Percentiles rank a stretch among this genome's conserved stretches.
Conservation (phyloP, 495 filamentous ascomycete species). For the Neurospora tetraspora region DNA sequence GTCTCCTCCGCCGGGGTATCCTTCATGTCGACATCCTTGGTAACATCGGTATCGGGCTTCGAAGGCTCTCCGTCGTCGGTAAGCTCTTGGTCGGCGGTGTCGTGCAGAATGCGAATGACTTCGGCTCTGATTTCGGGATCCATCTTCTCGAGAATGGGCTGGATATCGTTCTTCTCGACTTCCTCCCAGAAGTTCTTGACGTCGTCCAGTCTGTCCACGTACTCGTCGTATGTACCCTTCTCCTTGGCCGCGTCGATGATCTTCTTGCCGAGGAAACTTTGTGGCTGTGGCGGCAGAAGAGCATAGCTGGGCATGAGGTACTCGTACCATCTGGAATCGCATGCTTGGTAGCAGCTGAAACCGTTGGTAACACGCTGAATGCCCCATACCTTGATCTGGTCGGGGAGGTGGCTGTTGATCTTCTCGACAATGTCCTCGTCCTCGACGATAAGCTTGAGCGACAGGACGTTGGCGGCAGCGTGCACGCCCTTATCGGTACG, state of each 20-base stretch:
- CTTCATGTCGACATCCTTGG: constrained; percentile 6
- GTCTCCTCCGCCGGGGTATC: constrained; percentile 2
- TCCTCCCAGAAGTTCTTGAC: constrained; percentile 72
- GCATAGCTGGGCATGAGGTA: constrained; percentile 88
- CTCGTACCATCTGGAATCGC: constrained; percentile 91
- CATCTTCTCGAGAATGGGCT: constrained; percentile 54
- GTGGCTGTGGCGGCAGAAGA: constrained; percentile 84
- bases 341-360: constrained; percentile 87
- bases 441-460: constrained; percentile 90
- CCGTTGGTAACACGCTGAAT: constrained; percentile 71
- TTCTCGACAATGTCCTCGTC: constrained; percentile 77
- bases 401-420: constrained; percentile 75
- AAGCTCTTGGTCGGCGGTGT: constrained; percentile 21
- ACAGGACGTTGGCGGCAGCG: constrained; percentile 92
- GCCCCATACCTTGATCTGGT: constrained; percentile 91
- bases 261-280: constrained; percentile 71
- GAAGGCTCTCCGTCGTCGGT: constrained; percentile 6
- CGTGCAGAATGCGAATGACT: constrained; percentile 31
- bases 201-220: constrained; percentile 60
- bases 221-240: constrained; percentile 56
- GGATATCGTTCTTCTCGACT: constrained; percentile 63
- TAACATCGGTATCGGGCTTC: constrained; percentile 2
- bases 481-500: constrained; percentile 97
- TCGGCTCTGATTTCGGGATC: constrained; percentile 32
- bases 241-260: constrained; percentile 62